Percentiles rank a stretch among this genome's conserved stretches.
Conservation (phyloP, 2,329 filamentous ascomycete genomes). For the Ophiostoma sp. region DNA sequence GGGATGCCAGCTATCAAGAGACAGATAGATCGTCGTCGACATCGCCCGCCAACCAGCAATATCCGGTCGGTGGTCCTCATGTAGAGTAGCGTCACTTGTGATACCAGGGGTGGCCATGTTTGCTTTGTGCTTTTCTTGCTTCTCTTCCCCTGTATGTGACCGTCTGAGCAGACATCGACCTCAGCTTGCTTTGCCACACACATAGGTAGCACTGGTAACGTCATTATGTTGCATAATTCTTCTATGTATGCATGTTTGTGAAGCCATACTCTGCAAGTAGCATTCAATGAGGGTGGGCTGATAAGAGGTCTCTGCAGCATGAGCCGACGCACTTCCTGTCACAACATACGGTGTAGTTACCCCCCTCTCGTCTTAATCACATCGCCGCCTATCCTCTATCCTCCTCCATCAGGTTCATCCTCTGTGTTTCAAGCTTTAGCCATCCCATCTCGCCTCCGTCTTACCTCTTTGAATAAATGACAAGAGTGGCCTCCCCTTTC, state of each 20-base stretch:
- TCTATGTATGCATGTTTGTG: background rate
- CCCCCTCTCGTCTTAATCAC: background rate
- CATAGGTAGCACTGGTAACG: constrained; percentile 1
- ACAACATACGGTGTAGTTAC: background rate
- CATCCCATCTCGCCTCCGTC: background rate
- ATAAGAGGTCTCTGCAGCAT: background rate
- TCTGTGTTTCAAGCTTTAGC: background rate
- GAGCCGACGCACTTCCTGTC: background rate
- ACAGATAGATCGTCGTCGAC: background rate
- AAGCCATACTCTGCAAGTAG: background rate
- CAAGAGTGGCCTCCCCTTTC: background rate
- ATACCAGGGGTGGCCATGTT: background rate
- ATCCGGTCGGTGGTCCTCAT: background rate
- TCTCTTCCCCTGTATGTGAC: background rate
- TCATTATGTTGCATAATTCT: background rate
- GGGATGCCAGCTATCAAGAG: background rate
- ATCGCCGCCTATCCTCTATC: background rate
- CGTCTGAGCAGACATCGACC: background rate
- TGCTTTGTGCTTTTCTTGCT: background rate
- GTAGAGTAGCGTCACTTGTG: background rate
- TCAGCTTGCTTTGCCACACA: constrained; percentile 3
- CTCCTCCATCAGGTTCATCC: background rate
- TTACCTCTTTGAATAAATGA: background rate
- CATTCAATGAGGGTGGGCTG: background rate
- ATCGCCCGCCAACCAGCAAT: background rate